Percentiles rank a stretch among this genome's conserved stretches.
Evolutionary conservation across 148 eudicot genomes (phyloP).

Genomic region (Hydrangea macrophylla): DNA sequence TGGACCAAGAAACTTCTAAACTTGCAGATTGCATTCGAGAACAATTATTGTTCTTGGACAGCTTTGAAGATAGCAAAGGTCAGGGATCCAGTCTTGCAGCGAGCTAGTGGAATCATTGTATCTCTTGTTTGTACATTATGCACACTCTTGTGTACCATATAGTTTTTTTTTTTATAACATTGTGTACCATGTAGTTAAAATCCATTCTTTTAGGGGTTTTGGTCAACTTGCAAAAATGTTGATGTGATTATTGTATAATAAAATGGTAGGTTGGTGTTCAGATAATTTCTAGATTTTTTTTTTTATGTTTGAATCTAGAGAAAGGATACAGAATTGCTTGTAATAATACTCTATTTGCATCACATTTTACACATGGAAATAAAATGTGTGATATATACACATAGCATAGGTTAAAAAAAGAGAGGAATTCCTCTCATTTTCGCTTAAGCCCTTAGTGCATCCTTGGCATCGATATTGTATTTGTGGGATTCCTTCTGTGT

Average conservation of each 20-base stretch:
- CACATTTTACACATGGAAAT: background rate
- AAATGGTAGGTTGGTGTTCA: background rate
- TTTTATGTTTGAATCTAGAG: background rate
- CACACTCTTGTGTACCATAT: background rate
- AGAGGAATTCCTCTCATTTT: too few relatives aligned
- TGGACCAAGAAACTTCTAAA: conserved; percentile 57
- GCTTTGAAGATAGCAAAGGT: conserved; percentile 32
- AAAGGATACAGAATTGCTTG: background rate
- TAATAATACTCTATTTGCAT: background rate
- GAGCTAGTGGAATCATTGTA: conserved; percentile 17
- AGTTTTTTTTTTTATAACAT: too few relatives aligned
- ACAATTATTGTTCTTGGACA: conserved; percentile 31
- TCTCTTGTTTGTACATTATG: background rate
- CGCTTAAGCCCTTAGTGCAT: too few relatives aligned
- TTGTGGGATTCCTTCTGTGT: too few relatives aligned
- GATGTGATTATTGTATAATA: background rate
- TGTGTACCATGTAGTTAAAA: background rate
- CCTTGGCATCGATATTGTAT: too few relatives aligned
- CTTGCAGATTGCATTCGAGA: conserved; percentile 66
- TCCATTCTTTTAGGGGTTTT: background rate
- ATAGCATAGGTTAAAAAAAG: too few relatives aligned
- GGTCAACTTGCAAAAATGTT: background rate
- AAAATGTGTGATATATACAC: too few relatives aligned
- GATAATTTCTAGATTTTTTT: background rate
- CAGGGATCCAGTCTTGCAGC: conserved; percentile 42